Percentiles rank a stretch among this genome's conserved stretches.
Conservation (phyloP, 2,329 filamentous ascomycete genomes). For the Alternaria longipes region DNA sequence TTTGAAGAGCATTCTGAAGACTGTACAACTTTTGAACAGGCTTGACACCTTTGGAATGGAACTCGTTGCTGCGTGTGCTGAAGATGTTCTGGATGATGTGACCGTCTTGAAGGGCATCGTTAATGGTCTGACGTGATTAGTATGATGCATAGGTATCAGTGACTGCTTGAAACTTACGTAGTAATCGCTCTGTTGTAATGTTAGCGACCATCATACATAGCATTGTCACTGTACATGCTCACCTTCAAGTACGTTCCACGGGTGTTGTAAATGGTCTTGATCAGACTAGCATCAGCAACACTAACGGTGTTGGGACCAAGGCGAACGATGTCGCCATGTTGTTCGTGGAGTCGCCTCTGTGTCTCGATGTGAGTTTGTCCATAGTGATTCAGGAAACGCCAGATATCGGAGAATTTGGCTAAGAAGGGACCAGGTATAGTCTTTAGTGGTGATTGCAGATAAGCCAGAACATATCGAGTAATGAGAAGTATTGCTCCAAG, state of each 20-base stretch:
- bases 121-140: constrained; percentile 24
- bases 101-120: constrained; percentile 45
- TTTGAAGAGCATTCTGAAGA: constrained; percentile 34
- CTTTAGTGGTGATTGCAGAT: constrained; percentile 43
- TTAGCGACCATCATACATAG: background rate
- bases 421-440: constrained; percentile 44
- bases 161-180: constrained; percentile 26
- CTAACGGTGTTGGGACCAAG: constrained; percentile 45
- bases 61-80: constrained; percentile 44
- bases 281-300: constrained; percentile 38
- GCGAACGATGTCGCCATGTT: constrained; percentile 41
- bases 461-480: constrained; percentile 32
- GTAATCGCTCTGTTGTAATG: constrained; percentile 36
- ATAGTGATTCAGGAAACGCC: constrained; percentile 44
- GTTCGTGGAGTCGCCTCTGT: constrained; percentile 39
- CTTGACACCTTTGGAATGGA: constrained; percentile 34
- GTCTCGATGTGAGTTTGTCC: constrained; percentile 42
- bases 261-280: constrained; percentile 47
- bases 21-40: constrained; percentile 46
- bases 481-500: constrained; percentile 26
- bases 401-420: constrained; percentile 46
- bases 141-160: background rate
- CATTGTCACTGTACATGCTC: background rate
- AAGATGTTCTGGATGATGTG: constrained; percentile 45
- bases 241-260: constrained; percentile 46